Percentiles rank a stretch among this genome's conserved stretches.
Evolutionary conservation across 176 grass and related monocot species (phyloP).

Genomic region (Raddia guianensis): DNA sequence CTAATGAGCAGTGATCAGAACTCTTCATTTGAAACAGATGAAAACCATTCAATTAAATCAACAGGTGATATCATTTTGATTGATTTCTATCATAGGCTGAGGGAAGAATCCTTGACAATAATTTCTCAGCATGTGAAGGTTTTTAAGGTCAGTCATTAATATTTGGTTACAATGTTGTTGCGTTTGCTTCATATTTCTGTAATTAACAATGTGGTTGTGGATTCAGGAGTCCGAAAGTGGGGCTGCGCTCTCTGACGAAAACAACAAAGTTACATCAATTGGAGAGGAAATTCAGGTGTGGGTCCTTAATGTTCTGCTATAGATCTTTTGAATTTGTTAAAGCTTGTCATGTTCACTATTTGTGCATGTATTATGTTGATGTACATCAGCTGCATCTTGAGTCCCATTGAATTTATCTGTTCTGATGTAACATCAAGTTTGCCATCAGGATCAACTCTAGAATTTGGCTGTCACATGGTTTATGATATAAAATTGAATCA

Average conservation of each 20-base stretch:
- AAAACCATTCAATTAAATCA: conserved; percentile 45
- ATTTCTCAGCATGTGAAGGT: conserved; percentile 31
- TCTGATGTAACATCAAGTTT: neutral
- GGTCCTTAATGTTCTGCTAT: conserved; percentile 12
- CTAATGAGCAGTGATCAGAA: conserved; percentile 62
- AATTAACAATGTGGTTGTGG: conserved; percentile 13
- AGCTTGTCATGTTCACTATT: neutral
- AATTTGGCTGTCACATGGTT: neutral
- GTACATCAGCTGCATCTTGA: neutral
- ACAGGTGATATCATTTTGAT: conserved; percentile 36
- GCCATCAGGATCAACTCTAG: neutral
- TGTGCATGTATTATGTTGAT: neutral
- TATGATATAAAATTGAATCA: neutral
- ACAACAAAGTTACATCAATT: conserved; percentile 8
- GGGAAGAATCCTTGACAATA: conserved; percentile 40
- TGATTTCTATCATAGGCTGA: conserved; percentile 48
- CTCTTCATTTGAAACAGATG: conserved; percentile 60
- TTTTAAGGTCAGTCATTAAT: conserved; percentile 40
- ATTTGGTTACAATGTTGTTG: neutral
- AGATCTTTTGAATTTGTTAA: conserved; percentile 24
- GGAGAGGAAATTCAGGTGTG: conserved; percentile 42
- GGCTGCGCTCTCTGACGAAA: conserved; percentile 12
- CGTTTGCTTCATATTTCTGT: conserved; percentile 29
- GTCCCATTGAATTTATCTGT: neutral
- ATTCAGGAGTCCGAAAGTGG: conserved; percentile 27